Base-by-base conservation (phyloP, 2,329 filamentous ascomycete genomes). In the Fragosphaeria purpurea region DNA sequence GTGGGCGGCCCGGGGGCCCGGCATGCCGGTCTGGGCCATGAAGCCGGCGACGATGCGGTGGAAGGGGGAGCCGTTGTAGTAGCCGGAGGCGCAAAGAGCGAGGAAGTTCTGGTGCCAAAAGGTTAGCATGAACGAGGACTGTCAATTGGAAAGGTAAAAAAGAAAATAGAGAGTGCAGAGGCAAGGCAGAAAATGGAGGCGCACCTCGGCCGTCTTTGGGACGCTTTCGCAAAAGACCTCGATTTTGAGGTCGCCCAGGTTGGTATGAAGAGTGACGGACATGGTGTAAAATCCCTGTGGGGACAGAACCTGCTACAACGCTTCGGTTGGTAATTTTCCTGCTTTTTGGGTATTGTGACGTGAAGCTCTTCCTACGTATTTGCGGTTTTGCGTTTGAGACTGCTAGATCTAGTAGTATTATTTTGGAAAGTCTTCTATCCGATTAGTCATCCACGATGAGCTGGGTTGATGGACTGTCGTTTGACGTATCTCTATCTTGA, bases 171-270 rank as follows among this genome's bases (percentile, higher is more conserved):
- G 22, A 22, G 22, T 22, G 22, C 3, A 22, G 22, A 22, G 22
- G 3, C 22, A 40, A 11, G 22, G 41, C 10, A 43, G 6, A 33
- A 43, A 30, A 34, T 44, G 41, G 35, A 38, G 38, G 39, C 70
- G 50, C 70, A 85, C 85, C 71, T 95, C 87, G 56, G 89, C 85
- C 0, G 93, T 95, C 67, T 91, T 90, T 55, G 93, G 93, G 35
- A 95, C 88, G 59, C 86, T 84, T 66, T 96, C 88, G 72, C 91
- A 97, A 71, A 96, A 97, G 58, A 98, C 75, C 68, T 97, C 93
- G 60, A 97, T 80, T 71, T 97, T 98, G 65, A 98, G 77, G 68
- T 93, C 85, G 64, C 93, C 93, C 48, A 85, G 77, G 47, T 83
- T 87, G 46, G 93, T 98, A 68, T 96, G 89, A 11, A 98, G 77